Evolutionary conservation across 805 yeast genomes (phyloP), one percentile per base, ranked within the genome.

Genomic region (Lachancea quebecensis): DNA sequence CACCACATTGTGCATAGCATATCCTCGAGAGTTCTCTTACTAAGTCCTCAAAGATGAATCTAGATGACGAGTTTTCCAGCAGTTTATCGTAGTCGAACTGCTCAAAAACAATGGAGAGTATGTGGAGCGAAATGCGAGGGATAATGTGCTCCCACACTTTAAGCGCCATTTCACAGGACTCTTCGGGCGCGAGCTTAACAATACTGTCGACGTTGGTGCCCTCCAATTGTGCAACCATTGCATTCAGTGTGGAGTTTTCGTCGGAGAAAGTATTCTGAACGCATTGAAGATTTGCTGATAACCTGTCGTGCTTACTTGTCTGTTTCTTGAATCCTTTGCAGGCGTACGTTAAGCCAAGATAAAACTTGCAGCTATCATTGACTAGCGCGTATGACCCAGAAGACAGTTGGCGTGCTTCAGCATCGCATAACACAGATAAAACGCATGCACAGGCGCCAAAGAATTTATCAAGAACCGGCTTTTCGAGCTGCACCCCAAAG

Each of bases 81-180:
- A 62, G 46, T 28, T 45, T 48, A 10, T 57, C 57, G 35, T 58
- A 59, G 11, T 62, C 62, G 37, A 57, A 56, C 45, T 60, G 57
- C 44, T 62, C 66, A 45, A 57, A 61, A 9, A 62, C 59, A 10
- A 64, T 59, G 2, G 64, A 57, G 9, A 64, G 48, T n/a, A 61
- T 52, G 39, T 64, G 59, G 21, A 64, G 51, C 1, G 64, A 57
- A 9, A 64, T 54, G 38, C 57, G 59, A 14, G 65, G 65, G 12
- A 62, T 59, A 16, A 62, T 45, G 21, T 45, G 39, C 37, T 56
- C 56, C 68, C 68, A 64, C 9, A 61, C 39, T 46, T 47, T 54
- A 6, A 54, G 35, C 4, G 65, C 57, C 59, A 61, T 56, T 21
- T 54, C 48, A 31, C 40, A 49, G 8, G 29, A 30, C 11, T 38